phyloP scores from a whole-genome alignment of 176 grass and related monocot species.

The Hsuehochloa calcarea region DNA sequence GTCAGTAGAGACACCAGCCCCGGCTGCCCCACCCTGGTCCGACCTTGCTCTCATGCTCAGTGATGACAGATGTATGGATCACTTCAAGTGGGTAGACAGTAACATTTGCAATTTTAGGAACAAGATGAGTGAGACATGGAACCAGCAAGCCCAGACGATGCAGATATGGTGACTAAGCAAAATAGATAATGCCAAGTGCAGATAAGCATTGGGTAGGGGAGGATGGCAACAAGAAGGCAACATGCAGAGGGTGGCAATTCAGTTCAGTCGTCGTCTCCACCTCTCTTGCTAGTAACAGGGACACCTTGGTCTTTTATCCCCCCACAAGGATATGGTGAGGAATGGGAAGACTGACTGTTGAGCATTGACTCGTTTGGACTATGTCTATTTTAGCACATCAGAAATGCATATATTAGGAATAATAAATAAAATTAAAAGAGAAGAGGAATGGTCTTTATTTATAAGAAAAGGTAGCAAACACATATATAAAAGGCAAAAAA shows the following conservation, averaged over 20 bases:
- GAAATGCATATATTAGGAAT: neutral
- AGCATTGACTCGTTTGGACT: neutral
- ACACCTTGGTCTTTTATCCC: neutral
- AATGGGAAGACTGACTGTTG: neutral
- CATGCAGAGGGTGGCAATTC: neutral
- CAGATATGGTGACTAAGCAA: constrained; percentile 16
- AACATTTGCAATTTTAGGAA: neutral
- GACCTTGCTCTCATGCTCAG: neutral
- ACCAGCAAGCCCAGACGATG: neutral
- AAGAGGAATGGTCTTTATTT: neutral
- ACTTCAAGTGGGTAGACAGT: neutral
- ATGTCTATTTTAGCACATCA: neutral
- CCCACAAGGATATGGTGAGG: neutral
- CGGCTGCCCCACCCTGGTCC: no score
- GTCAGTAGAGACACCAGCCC: no score
- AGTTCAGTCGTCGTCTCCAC: neutral
- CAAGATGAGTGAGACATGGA: neutral
- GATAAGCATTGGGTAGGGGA: constrained; percentile 34
- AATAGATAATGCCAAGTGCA: constrained; percentile 17
- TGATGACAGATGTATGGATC: neutral
- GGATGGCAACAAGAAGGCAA: neutral
- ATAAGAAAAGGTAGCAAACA: neutral
- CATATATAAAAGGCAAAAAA: neutral
- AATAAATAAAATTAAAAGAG: neutral
- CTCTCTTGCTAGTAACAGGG: neutral